Evolutionary conservation across 192 early-diverging fungal genomes (phyloP).

Genomic region (Coemansia umbellata): DNA sequence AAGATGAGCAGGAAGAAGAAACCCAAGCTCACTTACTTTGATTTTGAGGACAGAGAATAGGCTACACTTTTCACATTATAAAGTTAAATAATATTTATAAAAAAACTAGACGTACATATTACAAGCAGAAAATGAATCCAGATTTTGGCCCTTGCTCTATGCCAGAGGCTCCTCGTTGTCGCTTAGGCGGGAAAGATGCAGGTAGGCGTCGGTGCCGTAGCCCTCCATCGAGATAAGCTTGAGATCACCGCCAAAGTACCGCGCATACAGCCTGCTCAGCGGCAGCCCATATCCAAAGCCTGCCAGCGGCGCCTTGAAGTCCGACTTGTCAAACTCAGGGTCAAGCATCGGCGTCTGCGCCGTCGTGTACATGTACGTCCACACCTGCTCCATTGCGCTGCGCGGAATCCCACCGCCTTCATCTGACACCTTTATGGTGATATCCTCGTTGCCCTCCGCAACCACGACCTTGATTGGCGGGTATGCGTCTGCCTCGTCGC

Average conservation of each 20-base stretch:
- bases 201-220: slow-evolving; percentile 91
- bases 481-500: slow-evolving; percentile 77
- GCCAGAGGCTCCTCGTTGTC: slow-evolving; percentile 86
- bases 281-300: slow-evolving; percentile 96
- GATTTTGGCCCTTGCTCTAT: slow-evolving; percentile 19
- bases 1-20: slow-evolving; percentile 21
- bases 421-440: slow-evolving; percentile 95
- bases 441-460: slow-evolving; percentile 84
- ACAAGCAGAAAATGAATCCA: background rate
- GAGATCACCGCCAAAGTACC: slow-evolving; percentile 96
- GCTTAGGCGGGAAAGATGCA: slow-evolving; percentile 85
- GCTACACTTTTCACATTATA: background rate
- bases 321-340: slow-evolving; percentile 66
- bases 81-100: background rate
- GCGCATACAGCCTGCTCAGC: slow-evolving; percentile 78
- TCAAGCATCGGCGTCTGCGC: slow-evolving; percentile 68
- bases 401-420: slow-evolving; percentile 92
- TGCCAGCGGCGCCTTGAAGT: slow-evolving; percentile 76
- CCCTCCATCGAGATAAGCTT: slow-evolving; percentile 94
- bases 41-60: slow-evolving; percentile 35
- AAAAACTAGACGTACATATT: background rate
- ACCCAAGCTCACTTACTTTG: slow-evolving; percentile 29
- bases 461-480: slow-evolving; percentile 95
- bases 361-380: slow-evolving; percentile 93
- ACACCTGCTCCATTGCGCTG: slow-evolving; percentile 83